Percentiles rank a stretch among this genome's conserved stretches.
Evolutionary conservation across 306 rosid species (phyloP).

Genomic region (Acacia acuminata): DNA sequence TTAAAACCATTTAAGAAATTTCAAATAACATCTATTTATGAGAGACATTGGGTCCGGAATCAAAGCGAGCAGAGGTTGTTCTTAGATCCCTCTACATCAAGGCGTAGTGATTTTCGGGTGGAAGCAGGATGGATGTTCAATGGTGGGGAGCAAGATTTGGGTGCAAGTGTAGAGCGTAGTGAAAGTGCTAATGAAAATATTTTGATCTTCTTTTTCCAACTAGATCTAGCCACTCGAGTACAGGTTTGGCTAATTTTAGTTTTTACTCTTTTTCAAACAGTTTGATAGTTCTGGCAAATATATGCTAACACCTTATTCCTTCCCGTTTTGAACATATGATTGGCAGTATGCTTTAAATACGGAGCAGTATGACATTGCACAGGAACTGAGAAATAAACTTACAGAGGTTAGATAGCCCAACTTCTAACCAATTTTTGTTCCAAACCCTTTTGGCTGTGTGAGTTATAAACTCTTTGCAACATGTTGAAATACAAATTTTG

Average conservation of each 20-base stretch:
- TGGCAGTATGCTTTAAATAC: slow-evolving; percentile 79
- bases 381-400: slow-evolving; percentile 81
- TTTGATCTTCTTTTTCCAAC: slow-evolving; percentile 83
- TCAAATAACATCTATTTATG: slow-evolving; percentile 33
- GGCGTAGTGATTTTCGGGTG: slow-evolving; percentile 45
- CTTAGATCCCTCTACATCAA: slow-evolving; percentile 41
- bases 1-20: slow-evolving; percentile 48
- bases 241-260: slow-evolving; percentile 56
- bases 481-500: slow-evolving; percentile 10
- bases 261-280: neutral
- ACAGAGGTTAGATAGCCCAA: slow-evolving; percentile 68
- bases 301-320: slow-evolving; percentile 11
- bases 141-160: slow-evolving; percentile 67
- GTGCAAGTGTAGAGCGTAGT: slow-evolving; percentile 76
- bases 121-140: slow-evolving; percentile 83
- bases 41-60: slow-evolving; percentile 46
- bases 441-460: slow-evolving; percentile 9
- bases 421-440: slow-evolving; percentile 7
- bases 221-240: slow-evolving; percentile 90
- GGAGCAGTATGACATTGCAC: slow-evolving; percentile 88
- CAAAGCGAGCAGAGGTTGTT: slow-evolving; percentile 37
- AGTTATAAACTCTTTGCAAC: neutral
- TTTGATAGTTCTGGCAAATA: slow-evolving; percentile 22
- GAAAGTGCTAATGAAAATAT: slow-evolving; percentile 89
- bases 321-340: slow-evolving; percentile 30